phyloP scores from a whole-genome alignment of 2,329 filamentous ascomycete genomes.

The Penicillium sp. region DNA sequence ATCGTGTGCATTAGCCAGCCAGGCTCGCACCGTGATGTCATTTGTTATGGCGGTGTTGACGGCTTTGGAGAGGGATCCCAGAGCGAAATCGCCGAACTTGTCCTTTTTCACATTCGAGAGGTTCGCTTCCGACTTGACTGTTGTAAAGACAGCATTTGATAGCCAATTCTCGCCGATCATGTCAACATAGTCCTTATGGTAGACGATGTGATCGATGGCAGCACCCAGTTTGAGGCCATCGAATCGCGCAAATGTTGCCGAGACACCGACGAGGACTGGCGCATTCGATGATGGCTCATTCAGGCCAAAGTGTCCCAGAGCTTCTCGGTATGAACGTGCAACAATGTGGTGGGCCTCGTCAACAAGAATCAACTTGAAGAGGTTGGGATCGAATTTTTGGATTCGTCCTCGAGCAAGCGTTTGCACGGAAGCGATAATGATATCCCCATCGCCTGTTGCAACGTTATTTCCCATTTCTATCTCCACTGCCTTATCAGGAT shows the following conservation, averaged over 20 bases:
- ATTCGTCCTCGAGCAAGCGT: constrained; percentile 76
- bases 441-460: constrained; percentile 76
- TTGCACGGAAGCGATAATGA: constrained; percentile 84
- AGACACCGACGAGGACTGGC: constrained; percentile 79
- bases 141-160: constrained; percentile 87
- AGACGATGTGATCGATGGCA: constrained; percentile 92
- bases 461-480: constrained; percentile 82
- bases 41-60: constrained; percentile 81
- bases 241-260: constrained; percentile 71
- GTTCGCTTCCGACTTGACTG: constrained; percentile 76
- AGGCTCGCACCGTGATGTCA: constrained; percentile 76
- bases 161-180: constrained; percentile 91
- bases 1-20: constrained; percentile 67
- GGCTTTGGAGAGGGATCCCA: constrained; percentile 67
- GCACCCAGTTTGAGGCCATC: constrained; percentile 77
- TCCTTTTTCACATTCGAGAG: constrained; percentile 63
- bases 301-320: constrained; percentile 73
- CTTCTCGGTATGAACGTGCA: constrained; percentile 68
- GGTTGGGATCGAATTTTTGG: constrained; percentile 69
- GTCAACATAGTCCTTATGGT: constrained; percentile 77
- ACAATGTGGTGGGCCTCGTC: constrained; percentile 98
- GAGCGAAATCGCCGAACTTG: constrained; percentile 70
- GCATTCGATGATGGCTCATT: constrained; percentile 44
- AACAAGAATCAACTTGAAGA: constrained; percentile 86
- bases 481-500: constrained; percentile 74